phyloP scores from a whole-genome alignment of 176 grass and related monocot species.

The Poa pratensis region DNA sequence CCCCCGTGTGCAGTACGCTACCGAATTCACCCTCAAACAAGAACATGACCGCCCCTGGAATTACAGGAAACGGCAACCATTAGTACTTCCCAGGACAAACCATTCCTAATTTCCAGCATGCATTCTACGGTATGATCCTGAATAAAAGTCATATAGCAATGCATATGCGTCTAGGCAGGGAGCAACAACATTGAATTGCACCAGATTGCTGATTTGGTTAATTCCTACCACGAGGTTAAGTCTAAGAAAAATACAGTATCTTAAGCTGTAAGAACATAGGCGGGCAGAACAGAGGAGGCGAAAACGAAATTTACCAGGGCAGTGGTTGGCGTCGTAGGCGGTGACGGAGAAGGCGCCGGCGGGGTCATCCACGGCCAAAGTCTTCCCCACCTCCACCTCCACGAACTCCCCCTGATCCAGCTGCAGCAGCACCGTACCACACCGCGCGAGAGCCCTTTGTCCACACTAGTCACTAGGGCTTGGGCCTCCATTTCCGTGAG shows the following conservation, averaged over 20 bases:
- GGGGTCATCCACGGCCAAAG: conserved; percentile 62
- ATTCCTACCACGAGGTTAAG: neutral
- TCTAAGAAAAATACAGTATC: neutral
- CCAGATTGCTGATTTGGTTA: neutral
- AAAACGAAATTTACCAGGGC: conserved; percentile 57
- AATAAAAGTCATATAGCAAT: neutral
- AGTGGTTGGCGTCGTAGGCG: conserved; percentile 81
- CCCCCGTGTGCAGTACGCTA: conserved; percentile 83
- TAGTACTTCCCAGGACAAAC: neutral
- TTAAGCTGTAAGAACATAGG: neutral
- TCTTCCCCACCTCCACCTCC: conserved; percentile 71
- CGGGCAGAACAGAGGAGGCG: neutral
- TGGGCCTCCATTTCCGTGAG: too few species aligned
- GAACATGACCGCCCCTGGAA: conserved; percentile 83
- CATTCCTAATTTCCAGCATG: neutral
- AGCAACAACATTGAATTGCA: neutral
- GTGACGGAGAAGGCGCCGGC: conserved; percentile 65
- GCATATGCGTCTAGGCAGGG: neutral
- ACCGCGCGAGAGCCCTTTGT: neutral
- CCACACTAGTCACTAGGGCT: neutral
- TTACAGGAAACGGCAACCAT: conserved; percentile 5
- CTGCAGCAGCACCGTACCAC: conserved; percentile 10
- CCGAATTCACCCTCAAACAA: conserved; percentile 90
- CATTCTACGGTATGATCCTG: neutral
- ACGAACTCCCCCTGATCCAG: conserved; percentile 54